These are phyloP conservation scores for Eremothecium sinecaudum DNA, from an alignment of 1,139 yeast genomes.

Conservation along the genomic window DNA sequence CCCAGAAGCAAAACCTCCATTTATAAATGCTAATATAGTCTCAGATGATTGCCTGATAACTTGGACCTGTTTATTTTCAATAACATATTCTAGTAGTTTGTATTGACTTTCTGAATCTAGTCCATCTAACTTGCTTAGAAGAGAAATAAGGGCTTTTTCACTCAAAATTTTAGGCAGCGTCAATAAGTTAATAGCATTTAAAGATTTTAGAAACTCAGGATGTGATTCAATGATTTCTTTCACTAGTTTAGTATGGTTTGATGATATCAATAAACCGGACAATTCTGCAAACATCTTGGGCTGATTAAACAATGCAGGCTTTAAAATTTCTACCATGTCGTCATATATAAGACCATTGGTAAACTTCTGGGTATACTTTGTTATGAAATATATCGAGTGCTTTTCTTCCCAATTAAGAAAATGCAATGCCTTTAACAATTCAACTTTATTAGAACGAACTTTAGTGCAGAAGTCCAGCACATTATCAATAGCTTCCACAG, in stretches of 20 bases:
- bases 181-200: neutral
- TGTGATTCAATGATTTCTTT: constrained; percentile 7
- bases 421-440: constrained; percentile 8
- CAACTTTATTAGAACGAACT: constrained; percentile 3
- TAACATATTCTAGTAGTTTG: neutral
- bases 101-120: constrained; percentile 2
- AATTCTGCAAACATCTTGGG: constrained; percentile 7
- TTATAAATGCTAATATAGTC: neutral
- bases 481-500: constrained; percentile 12
- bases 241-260: constrained; percentile 7
- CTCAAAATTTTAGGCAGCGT: neutral
- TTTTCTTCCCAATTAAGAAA: constrained; percentile 13
- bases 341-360: constrained; percentile 1
- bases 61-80: neutral
- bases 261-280: constrained; percentile 7
- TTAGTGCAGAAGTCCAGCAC: constrained; percentile 11
- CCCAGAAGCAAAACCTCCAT: neutral
- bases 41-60: neutral
- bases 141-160: neutral
- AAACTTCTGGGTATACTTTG: constrained; percentile 6
- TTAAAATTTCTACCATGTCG: neutral
- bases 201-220: constrained; percentile 2
- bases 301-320: constrained; percentile 2
- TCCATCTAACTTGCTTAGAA: neutral
- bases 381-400: constrained; percentile 10